Conservation (phyloP, 805 yeast species). For the Hagleromyces aurorensis region DNA sequence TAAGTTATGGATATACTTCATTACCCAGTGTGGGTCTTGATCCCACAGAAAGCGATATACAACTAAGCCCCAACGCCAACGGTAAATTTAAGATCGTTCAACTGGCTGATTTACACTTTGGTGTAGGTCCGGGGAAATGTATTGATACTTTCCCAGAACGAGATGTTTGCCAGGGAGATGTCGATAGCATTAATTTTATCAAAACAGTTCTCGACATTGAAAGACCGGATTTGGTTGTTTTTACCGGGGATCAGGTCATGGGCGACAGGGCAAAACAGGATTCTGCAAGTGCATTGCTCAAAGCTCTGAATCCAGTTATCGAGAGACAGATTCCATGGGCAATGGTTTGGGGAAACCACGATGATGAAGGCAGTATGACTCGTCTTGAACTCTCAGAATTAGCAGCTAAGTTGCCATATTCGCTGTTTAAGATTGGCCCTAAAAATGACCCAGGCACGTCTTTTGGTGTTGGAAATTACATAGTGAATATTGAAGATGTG, state of each 20-base stretch:
- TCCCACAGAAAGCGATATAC: conserved; percentile 1
- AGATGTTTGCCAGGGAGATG: conserved; percentile 68
- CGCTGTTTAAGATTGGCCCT: conserved; percentile 56
- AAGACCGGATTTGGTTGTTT: conserved; percentile 73
- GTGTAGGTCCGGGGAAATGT: conserved; percentile 79
- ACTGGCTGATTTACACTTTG: conserved; percentile 83
- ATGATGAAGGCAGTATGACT: conserved; percentile 69
- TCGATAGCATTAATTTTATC: conserved; percentile 55
- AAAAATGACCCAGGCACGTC: conserved; percentile 36
- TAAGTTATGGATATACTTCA: not conserved
- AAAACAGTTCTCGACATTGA: conserved; percentile 61
- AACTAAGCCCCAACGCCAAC: too few species aligned
- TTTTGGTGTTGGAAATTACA: conserved; percentile 81
- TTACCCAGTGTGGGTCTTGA: not conserved
- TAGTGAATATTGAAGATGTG: conserved; percentile 45
- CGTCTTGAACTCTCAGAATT: conserved; percentile 56
- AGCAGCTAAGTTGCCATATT: conserved; percentile 55
- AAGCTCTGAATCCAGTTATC: conserved; percentile 66
- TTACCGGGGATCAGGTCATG: conserved; percentile 88
- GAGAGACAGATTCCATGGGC: conserved; percentile 72
- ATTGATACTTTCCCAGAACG: conserved; percentile 60
- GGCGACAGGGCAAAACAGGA: conserved; percentile 70
- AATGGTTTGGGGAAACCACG: conserved; percentile 86
- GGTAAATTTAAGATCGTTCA: conserved; percentile 73
- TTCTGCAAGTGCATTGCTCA: conserved; percentile 71